A percentile compares a stretch with the other conserved stretches of the same genome.
Conservation (phyloP, 2,329 filamentous ascomycete species). For the Colletotrichum caudatum region DNA sequence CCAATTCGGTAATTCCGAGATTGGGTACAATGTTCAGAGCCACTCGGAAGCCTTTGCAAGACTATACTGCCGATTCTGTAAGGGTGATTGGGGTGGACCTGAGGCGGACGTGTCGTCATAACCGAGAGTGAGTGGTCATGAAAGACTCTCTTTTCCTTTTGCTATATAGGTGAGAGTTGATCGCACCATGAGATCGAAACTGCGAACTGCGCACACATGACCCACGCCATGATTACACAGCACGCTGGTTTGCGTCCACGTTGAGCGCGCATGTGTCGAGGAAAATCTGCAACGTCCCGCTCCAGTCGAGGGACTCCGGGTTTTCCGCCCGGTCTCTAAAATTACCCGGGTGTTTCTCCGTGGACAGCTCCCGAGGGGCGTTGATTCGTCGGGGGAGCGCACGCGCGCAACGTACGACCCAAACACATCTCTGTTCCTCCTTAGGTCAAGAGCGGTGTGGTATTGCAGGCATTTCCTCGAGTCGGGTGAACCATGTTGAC, state of each 20-base stretch:
- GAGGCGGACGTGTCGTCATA: background rate
- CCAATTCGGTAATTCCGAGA: too few relatives aligned
- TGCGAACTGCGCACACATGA: background rate
- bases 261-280: background rate
- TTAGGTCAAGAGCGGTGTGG: too few relatives aligned
- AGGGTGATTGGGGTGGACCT: background rate
- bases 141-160: background rate
- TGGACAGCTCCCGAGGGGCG: background rate
- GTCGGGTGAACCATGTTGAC: background rate
- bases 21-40: too few relatives aligned
- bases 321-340: background rate
- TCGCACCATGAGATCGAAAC: background rate
- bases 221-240: background rate
- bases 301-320: background rate
- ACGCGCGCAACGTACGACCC: background rate
- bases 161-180: too few relatives aligned
- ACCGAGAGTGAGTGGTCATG: background rate
- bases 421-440: too few relatives aligned
- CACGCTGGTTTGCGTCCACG: background rate
- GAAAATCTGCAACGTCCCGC: background rate
- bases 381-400: background rate
- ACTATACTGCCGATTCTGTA: background rate
- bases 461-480: background rate
- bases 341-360: background rate
- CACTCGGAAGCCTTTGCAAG: background rate